Evolutionary conservation across 768 basidiomycete species (phyloP), one percentile per base, ranked within the genome.

Genomic region (Neoboletus magnificus): DNA sequence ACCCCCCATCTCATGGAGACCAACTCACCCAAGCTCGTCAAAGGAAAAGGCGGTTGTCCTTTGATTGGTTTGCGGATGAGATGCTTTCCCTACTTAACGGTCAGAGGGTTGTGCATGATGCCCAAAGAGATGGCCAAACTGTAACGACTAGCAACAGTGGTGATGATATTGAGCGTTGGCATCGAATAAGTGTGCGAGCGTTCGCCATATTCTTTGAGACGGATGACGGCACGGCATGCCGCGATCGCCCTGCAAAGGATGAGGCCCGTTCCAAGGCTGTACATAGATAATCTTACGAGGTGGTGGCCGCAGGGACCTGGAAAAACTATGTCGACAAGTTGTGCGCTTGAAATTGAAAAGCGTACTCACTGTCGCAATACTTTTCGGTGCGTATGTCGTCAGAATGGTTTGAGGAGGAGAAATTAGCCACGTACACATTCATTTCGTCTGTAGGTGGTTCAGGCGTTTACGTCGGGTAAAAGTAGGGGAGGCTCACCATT

Each of bases 151-250:
- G 63, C 52, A 11, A 65, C 27, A 11, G 53, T 61, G n/a, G 43
- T 58, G 22, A 68, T 54, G 16, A 68, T 48, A 30, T 63, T 66
- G 50, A 68, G 58, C 20, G 66, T 57, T 10, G 65, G 66, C n/a
- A 55, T 45, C 12, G 55, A 58, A 44, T 55, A 62, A 13, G 4
- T 37, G n/a, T 47, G 35, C n/a, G 64, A 40, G 20, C 51, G 52
- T 62, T 71, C 41, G 59, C 73, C 79, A 60, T 82, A 84, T 50
- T 85, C 83, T 36, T 82, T 77, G 23, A 89, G 74, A 56, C 84
- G 78, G 66, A 86, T 84, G 43, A 88, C 86, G 29, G 84, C 65
- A 42, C 87, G 80, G 66, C 85, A 85, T 29, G 87, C 82, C 22
- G 85, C 84, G 52, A 66, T 12, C 11, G 66, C 65, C 41, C 65